phyloP scores from a whole-genome alignment of 2,329 filamentous ascomycete genomes.

The Dissoconium aciculare region DNA sequence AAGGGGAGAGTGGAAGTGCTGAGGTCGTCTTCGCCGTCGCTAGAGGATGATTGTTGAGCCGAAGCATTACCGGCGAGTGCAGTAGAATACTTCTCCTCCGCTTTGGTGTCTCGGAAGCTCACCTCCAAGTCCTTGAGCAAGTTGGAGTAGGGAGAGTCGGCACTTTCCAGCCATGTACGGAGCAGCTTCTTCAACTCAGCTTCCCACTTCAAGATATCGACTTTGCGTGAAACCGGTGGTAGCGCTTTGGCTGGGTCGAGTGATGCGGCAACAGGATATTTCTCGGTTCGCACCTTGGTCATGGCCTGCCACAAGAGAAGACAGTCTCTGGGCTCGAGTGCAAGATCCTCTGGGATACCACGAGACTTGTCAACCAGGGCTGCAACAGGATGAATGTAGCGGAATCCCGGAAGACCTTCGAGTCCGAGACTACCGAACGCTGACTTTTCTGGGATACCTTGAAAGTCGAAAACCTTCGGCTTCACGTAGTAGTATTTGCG shows the following conservation, averaged over 20 bases:
- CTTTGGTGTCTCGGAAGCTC: conserved; percentile 13
- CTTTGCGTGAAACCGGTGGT: conserved; percentile 44
- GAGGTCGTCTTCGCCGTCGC: conserved; percentile 15
- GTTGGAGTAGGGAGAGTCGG: conserved; percentile 36
- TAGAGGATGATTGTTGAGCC: conserved; percentile 6
- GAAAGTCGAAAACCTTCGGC: conserved; percentile 35
- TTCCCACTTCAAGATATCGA: conserved; percentile 53
- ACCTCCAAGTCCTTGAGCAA: conserved; percentile 36
- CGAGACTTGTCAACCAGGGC: conserved; percentile 46
- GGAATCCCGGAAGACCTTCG: conserved; percentile 36
- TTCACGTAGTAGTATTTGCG: conserved; percentile 57
- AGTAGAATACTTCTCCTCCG: conserved; percentile 15
- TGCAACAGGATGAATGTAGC: conserved; percentile 51
- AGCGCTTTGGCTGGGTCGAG: conserved; percentile 38
- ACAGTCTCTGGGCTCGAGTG: conserved; percentile 57
- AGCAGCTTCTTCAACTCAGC: conserved; percentile 44
- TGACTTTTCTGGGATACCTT: conserved; percentile 34
- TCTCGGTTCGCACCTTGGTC: conserved; percentile 38
- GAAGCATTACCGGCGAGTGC: conserved; percentile 3
- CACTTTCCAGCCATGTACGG: conserved; percentile 44
- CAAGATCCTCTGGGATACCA: conserved; percentile 52
- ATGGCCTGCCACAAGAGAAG: conserved; percentile 50
- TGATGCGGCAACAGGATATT: conserved; percentile 30
- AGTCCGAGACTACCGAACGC: conserved; percentile 32
- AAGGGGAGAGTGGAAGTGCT: conserved; percentile 40